A percentile compares a stretch with the other conserved stretches of the same genome.
These are phyloP conservation scores for Entomophthora muscae DNA, from an alignment of 371 early-diverging fungal genomes.

Conservation along the genomic window DNA sequence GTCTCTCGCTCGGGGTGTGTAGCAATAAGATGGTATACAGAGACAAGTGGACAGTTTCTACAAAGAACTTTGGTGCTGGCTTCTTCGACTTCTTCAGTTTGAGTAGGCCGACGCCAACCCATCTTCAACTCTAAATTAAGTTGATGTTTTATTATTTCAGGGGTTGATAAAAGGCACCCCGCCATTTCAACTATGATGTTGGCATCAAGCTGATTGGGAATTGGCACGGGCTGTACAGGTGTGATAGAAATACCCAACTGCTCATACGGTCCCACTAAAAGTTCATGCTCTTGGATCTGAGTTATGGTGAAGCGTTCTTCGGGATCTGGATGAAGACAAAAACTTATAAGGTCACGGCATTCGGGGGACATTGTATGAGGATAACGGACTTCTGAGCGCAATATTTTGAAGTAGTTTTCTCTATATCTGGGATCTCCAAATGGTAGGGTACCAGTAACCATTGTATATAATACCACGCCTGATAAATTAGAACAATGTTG, in stretches of 20 bases:
- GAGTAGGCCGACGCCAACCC: background rate
- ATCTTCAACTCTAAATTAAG: background rate
- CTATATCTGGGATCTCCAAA: constrained; percentile 7
- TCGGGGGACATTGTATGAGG: background rate
- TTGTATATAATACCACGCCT: constrained; percentile 9
- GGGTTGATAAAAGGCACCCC: background rate
- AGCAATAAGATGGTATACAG: background rate
- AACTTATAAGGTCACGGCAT: background rate
- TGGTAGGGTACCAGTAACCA: constrained; percentile 9
- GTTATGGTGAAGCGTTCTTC: background rate
- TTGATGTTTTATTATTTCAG: background rate
- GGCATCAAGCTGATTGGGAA: background rate
- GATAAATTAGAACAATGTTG: background rate
- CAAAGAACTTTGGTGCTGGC: background rate
- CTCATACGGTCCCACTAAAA: background rate
- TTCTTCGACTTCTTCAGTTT: background rate
- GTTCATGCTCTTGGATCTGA: background rate
- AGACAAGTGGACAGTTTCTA: background rate
- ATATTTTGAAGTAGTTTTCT: background rate
- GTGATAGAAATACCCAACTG: background rate
- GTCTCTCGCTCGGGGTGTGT: background rate
- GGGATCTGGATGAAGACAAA: background rate
- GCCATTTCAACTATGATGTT: background rate
- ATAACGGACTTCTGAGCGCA: background rate
- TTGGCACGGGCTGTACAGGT: background rate